Base-by-base conservation (phyloP, 2,329 filamentous ascomycete species). In the Tolypocladium amazonense region DNA sequence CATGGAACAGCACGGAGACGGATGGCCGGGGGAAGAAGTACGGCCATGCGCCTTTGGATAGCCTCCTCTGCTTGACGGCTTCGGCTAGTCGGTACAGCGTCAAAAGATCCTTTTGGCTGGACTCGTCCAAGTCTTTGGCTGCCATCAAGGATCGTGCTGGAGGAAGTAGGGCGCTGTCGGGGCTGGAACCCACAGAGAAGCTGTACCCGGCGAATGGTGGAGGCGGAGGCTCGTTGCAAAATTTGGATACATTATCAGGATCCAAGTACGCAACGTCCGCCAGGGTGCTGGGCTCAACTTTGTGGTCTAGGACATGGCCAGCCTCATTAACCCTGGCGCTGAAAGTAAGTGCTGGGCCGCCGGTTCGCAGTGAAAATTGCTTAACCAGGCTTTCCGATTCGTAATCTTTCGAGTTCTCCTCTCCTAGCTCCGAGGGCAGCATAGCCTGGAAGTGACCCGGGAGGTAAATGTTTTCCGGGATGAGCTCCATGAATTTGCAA, bases 401-500 rank as follows among this genome's bases (percentile, higher is more conserved):
- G 62, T 66, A 68, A 56, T 73, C 70, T 27, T 68, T 65, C 4
- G 68, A 60, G 35, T 69, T 62, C 5, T 68, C 65, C 30, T 68
- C 58, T 4, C 70, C 70, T 2, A 76, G 53, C 1, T 72, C 68
- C 4, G 64, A 63, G 1, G 81, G 78, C 56, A 88, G 72, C 84
- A 89, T 88, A 56, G 79, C 76, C 57, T 80, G 74, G 27, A 79
- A 76, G 65, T 83, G 79, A 1, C 84, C 84, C 4, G 82, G 76
- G 23, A 87, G 75, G 63, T 87, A 88, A 53, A 81, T 76, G n/a
- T 81, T 85, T 65, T 84, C 75, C 1, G 81, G 77, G 38, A 86
- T 77, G 62, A 84, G 76, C 60, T 86, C 80, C 54, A 89, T 85
- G 66, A 84, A 83, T 62, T 81, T 77, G 39, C 82, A 81, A 9